phyloP scores from a whole-genome alignment of 441 rosid genomes.

The Corymbia citriodora region DNA sequence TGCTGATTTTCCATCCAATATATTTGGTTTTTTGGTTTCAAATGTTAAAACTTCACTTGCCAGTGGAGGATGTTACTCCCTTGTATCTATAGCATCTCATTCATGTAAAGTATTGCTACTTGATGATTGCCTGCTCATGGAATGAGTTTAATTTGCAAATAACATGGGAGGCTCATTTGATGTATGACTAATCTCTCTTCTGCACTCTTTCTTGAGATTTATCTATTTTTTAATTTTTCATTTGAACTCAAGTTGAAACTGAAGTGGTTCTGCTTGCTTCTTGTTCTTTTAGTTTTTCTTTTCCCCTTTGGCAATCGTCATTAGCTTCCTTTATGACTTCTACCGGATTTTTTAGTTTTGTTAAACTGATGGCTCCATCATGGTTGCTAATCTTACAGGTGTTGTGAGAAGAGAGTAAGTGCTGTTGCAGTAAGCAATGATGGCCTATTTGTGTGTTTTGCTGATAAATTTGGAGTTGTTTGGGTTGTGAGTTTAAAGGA shows the following conservation, averaged over 20 bases:
- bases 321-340: background rate
- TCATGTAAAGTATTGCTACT: background rate
- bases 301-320: background rate
- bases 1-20: background rate
- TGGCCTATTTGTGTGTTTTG: conserved; percentile 64
- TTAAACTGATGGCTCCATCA: background rate
- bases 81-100: background rate
- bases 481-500: conserved; percentile 68
- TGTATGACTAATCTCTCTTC: background rate
- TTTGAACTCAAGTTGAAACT: background rate
- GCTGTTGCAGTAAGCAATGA: conserved; percentile 71
- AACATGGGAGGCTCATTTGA: background rate
- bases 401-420: conserved; percentile 83
- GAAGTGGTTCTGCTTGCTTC: background rate
- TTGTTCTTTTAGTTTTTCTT: background rate
- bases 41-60: background rate
- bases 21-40: background rate
- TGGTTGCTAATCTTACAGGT: conserved; percentile 25
- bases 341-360: background rate
- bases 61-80: background rate
- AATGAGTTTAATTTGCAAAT: background rate
- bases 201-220: background rate
- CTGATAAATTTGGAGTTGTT: conserved; percentile 95
- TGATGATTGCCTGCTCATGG: background rate
- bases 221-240: background rate